phyloP scores from a whole-genome alignment of 495 filamentous ascomycete species.

The Xylaria palmicola region DNA sequence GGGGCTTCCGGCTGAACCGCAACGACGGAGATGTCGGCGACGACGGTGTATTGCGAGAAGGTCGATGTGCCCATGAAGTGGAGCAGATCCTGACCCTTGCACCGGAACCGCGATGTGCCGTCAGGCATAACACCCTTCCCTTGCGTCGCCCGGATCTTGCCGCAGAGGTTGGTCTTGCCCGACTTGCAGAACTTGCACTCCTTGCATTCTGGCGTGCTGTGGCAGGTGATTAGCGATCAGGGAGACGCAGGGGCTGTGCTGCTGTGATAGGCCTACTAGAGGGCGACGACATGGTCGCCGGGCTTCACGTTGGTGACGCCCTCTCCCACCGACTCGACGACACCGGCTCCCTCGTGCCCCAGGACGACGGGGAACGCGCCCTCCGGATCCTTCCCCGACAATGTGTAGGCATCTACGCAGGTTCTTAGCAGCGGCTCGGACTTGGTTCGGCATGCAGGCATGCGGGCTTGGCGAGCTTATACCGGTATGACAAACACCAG shows the following conservation, averaged over 20 bases:
- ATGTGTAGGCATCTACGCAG: slow-evolving; percentile 85
- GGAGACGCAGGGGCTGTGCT: not conserved
- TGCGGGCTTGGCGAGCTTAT: slow-evolving; percentile 29
- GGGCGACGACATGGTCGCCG: slow-evolving; percentile 91
- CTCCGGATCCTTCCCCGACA: slow-evolving; percentile 97
- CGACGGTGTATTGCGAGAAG: slow-evolving; percentile 97
- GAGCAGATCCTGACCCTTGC: slow-evolving; percentile 87
- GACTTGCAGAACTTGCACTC: slow-evolving; percentile 99
- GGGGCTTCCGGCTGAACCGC: slow-evolving; percentile 87
- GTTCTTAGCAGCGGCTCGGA: slow-evolving; percentile 20
- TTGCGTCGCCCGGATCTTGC: slow-evolving; percentile 97
- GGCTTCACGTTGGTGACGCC: slow-evolving; percentile 90
- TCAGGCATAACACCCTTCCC: slow-evolving; percentile 97
- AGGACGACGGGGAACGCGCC: slow-evolving; percentile 96
- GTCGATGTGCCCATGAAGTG: slow-evolving; percentile 99
- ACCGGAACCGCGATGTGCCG: slow-evolving; percentile 91
- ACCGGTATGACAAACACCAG: slow-evolving; percentile 98
- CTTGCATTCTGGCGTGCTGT: slow-evolving; percentile 88
- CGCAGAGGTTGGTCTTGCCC: slow-evolving; percentile 98
- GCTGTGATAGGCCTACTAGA: slow-evolving; percentile 66
- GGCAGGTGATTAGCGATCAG: slow-evolving; percentile 4
- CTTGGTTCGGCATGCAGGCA: slow-evolving; percentile 22
- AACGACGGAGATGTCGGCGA: slow-evolving; percentile 97
- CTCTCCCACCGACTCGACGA: slow-evolving; percentile 95
- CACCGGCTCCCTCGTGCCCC: slow-evolving; percentile 94